phyloP scores from a whole-genome alignment of 78 protist species.

The Thecamonas trahens region DNA sequence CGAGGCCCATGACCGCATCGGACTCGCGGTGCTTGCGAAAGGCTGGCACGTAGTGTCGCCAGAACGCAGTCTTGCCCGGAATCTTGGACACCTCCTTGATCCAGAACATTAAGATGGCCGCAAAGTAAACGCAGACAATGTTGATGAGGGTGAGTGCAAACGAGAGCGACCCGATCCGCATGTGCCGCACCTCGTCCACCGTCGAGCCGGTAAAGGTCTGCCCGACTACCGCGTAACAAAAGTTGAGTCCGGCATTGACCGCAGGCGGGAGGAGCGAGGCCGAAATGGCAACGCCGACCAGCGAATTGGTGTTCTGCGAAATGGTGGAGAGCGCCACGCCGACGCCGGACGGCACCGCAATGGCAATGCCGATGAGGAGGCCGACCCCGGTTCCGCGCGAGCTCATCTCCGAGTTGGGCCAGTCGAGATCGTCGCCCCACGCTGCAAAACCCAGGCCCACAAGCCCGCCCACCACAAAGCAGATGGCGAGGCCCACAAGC shows the following conservation, averaged over 20 bases:
- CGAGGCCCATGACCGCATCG: no score
- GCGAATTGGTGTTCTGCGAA: constrained; percentile 7
- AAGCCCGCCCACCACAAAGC: not conserved
- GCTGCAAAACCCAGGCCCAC: not conserved
- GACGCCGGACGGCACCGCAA: constrained; percentile 25
- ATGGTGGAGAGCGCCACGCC: constrained; percentile 22
- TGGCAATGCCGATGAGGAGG: constrained; percentile 1
- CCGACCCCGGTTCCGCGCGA: not conserved
- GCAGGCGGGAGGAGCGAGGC: constrained; percentile 50
- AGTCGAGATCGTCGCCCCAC: not conserved
- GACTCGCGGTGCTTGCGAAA: no score
- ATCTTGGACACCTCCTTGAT: constrained; percentile 17
- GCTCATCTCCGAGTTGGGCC: constrained; percentile 12
- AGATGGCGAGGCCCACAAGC: not conserved
- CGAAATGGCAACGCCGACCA: constrained; percentile 54
- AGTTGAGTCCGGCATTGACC: constrained; percentile 36
- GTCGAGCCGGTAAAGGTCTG: not conserved
- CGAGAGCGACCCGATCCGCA: not conserved
- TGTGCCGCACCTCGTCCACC: not conserved
- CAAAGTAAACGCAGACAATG: not conserved
- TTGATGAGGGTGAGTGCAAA: constrained; percentile 12
- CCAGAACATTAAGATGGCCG: constrained; percentile 3
- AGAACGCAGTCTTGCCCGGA: constrained; percentile 15
- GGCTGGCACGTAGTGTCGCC: constrained; percentile 1
- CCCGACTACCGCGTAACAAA: constrained; percentile 14